phyloP scores from a whole-genome alignment of 495 filamentous ascomycete species.

The Terfezia boudieri region DNA sequence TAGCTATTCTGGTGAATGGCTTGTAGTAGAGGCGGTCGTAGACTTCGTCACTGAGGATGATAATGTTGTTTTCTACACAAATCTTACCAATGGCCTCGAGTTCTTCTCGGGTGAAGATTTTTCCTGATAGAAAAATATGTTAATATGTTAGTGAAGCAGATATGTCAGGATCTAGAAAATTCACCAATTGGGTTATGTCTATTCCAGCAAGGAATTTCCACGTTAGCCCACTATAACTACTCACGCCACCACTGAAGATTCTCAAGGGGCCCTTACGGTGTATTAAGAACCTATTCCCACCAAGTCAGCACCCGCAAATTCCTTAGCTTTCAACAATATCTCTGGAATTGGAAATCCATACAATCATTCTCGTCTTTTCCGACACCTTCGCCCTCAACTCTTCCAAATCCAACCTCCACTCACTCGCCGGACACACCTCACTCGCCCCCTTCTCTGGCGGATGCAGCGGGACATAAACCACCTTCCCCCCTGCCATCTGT shows the following conservation, averaged over 20 bases:
- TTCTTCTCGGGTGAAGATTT: slow-evolving; percentile 69
- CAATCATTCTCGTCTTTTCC: slow-evolving; percentile 79
- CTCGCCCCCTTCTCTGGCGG: slow-evolving; percentile 66
- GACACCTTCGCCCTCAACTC: slow-evolving; percentile 72
- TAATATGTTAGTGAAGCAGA: too few relatives aligned
- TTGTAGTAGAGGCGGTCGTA: slow-evolving; percentile 92
- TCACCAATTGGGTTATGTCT: slow-evolving; percentile 63
- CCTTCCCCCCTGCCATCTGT: slow-evolving; percentile 84
- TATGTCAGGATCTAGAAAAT: too few relatives aligned
- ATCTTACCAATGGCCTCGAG: slow-evolving; percentile 68
- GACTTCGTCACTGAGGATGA: slow-evolving; percentile 89
- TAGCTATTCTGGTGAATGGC: slow-evolving; percentile 79
- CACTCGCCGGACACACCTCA: slow-evolving; percentile 57
- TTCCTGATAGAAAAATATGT: slow-evolving; percentile 23
- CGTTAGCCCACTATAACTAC: too few relatives aligned
- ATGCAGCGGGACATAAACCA: slow-evolving; percentile 81
- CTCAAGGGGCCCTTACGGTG: slow-evolving; percentile 18
- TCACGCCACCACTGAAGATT: not conserved
- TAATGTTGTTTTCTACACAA: slow-evolving; percentile 81
- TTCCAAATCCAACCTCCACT: slow-evolving; percentile 71
- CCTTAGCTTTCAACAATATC: too few relatives aligned
- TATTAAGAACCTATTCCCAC: slow-evolving; percentile 23
- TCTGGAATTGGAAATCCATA: slow-evolving; percentile 39
- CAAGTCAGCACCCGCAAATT: too few relatives aligned
- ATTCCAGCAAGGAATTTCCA: slow-evolving; percentile 6